phyloP scores from a whole-genome alignment of 2,329 filamentous ascomycete species.

The Aspergillus fumigatus region DNA sequence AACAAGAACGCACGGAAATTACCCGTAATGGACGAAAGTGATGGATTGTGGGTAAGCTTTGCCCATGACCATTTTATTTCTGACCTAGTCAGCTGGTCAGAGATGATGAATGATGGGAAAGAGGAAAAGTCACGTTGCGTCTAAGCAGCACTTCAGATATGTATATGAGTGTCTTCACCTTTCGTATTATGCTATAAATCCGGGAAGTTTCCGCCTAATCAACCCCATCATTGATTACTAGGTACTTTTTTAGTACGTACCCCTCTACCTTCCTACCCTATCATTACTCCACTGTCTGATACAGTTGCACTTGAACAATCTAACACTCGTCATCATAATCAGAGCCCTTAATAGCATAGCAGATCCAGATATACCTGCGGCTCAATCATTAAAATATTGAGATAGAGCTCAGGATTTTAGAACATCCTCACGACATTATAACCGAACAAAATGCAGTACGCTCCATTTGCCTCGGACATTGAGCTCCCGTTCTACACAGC shows the following conservation, averaged over 20 bases:
- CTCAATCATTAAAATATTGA: neutral
- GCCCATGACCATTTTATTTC: neutral
- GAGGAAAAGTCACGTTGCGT: neutral
- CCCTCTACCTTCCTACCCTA: neutral
- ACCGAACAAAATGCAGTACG: conserved; percentile 60
- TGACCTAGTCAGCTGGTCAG: neutral
- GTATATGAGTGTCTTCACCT: too few relatives aligned
- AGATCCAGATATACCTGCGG: neutral
- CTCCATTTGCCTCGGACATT: conserved; percentile 88
- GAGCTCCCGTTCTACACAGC: conserved; percentile 93
- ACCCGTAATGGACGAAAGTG: neutral
- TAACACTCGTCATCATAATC: neutral
- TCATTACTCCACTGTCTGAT: too few relatives aligned
- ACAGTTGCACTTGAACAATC: too few relatives aligned
- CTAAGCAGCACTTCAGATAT: neutral
- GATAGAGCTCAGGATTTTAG: neutral
- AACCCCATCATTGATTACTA: neutral
- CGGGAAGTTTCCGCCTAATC: neutral
- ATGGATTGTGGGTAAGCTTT: neutral
- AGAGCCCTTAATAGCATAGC: neutral
- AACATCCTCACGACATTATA: neutral
- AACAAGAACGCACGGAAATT: too few relatives aligned
- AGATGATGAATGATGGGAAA: neutral
- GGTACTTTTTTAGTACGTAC: too few relatives aligned
- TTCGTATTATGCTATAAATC: neutral